Percentiles rank a stretch among this genome's conserved stretches.
These are phyloP conservation scores for Claviceps arundinis DNA, from an alignment of 2,329 filamentous ascomycete genomes.

Conservation along the genomic window DNA sequence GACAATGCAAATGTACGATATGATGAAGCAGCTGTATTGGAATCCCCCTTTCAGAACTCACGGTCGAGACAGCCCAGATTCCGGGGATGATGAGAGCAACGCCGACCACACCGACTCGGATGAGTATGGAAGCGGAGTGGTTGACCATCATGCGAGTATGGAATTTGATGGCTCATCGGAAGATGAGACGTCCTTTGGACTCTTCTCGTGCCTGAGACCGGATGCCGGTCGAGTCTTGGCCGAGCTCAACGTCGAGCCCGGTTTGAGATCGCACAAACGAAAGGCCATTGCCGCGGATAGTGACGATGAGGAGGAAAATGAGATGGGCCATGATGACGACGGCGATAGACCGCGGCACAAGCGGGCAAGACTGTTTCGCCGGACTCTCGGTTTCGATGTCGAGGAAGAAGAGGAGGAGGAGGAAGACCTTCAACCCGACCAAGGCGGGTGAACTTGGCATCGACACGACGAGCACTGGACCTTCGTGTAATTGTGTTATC, in stretches of 20 bases:
- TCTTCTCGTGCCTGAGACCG: slow-evolving; percentile 2
- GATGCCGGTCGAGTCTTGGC: slow-evolving; percentile 6
- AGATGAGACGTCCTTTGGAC: slow-evolving; percentile 2
- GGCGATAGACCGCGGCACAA: neutral
- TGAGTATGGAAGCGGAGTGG: no score
- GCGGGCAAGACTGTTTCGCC: neutral
- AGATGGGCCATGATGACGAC: slow-evolving; percentile 15
- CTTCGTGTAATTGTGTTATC: no score
- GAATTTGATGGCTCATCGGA: slow-evolving; percentile 7
- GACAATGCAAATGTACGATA: neutral
- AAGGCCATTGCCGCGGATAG: slow-evolving; percentile 17
- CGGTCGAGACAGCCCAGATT: no score
- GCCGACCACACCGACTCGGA: neutral
- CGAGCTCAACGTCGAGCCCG: neutral
- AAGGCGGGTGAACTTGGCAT: neutral
- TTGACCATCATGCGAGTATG: no score
- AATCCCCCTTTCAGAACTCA: no score
- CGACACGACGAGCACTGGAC: neutral
- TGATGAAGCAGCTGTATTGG: slow-evolving; percentile 5
- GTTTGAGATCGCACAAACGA: slow-evolving; percentile 13
- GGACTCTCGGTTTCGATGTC: no score
- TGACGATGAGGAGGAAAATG: slow-evolving; percentile 7
- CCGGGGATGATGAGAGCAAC: neutral
- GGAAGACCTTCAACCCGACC: neutral
- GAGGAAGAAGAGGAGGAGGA: no score